These are phyloP conservation scores for Phytophthora quininea DNA, from an alignment of 352 stramenopile genomes.

Conservation along the genomic window DNA sequence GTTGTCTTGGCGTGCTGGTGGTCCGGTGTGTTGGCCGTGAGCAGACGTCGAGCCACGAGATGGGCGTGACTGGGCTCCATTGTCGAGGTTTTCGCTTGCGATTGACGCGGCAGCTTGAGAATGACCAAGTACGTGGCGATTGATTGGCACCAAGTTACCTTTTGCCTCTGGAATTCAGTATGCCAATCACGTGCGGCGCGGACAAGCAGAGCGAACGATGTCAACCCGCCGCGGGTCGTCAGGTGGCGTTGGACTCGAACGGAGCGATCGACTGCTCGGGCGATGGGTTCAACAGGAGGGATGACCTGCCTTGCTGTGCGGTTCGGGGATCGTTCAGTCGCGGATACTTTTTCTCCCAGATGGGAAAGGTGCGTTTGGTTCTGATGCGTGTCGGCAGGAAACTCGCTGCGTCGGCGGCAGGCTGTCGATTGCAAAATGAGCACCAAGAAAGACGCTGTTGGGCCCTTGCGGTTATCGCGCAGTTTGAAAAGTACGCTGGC, in stretches of 20 bases:
- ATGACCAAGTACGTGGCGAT: slow-evolving; percentile 18
- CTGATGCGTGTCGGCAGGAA: slow-evolving; percentile 22
- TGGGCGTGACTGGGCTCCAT: slow-evolving; percentile 37
- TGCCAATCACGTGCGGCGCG: slow-evolving; percentile 46
- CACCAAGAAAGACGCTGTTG: slow-evolving; percentile 67
- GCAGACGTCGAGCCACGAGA: slow-evolving; percentile 34
- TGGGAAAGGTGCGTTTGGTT: slow-evolving; percentile 9
- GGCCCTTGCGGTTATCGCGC: slow-evolving; percentile 12
- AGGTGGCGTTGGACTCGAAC: slow-evolving; percentile 7
- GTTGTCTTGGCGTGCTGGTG: slow-evolving; percentile 19
- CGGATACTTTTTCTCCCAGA: slow-evolving; percentile 33
- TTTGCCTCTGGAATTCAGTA: slow-evolving; percentile 32
- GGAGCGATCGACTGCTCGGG: not conserved
- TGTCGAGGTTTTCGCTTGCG: slow-evolving; percentile 11
- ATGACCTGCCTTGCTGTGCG: slow-evolving; percentile 20
- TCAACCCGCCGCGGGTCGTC: slow-evolving; percentile 32
- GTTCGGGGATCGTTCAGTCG: slow-evolving; percentile 24
- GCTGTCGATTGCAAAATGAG: slow-evolving; percentile 49
- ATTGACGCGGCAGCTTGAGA: slow-evolving; percentile 29
- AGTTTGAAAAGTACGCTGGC: slow-evolving; percentile 19
- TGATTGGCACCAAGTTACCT: slow-evolving; percentile 16
- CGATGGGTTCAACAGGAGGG: slow-evolving; percentile 30
- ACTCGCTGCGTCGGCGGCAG: slow-evolving; percentile 90
- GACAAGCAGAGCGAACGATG: slow-evolving; percentile 19
- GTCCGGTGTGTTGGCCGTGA: slow-evolving; percentile 27